A percentile compares a stretch with the other conserved stretches of the same genome.
Evolutionary conservation across 257 asterid genomes (phyloP).

Genomic region (Solanum stenotomum): DNA sequence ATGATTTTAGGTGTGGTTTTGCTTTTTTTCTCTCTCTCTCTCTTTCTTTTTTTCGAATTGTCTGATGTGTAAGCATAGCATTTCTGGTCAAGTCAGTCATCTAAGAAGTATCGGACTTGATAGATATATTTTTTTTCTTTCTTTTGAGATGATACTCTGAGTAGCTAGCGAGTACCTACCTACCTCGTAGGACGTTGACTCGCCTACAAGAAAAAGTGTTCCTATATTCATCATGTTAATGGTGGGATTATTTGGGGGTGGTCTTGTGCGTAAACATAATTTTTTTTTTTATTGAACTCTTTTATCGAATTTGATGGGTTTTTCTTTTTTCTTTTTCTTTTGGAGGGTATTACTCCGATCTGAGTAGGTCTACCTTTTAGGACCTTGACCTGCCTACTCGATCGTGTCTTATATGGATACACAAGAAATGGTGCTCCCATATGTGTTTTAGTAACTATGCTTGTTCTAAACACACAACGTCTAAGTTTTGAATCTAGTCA

Average conservation of each 20-base stretch:
- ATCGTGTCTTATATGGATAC: background rate
- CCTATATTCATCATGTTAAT: background rate
- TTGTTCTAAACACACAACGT: background rate
- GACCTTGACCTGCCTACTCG: background rate
- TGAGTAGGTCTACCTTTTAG: no score
- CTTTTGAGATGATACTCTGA: background rate
- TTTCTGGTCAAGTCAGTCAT: background rate
- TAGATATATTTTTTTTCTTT: background rate
- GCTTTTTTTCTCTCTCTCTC: background rate
- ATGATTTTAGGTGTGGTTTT: constrained; percentile 41
- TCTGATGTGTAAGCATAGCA: background rate
- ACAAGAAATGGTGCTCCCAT: background rate
- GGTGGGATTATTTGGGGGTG: background rate
- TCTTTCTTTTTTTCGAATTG: fast-evolving
- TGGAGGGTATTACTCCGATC: background rate
- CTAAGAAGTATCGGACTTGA: background rate
- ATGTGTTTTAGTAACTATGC: background rate
- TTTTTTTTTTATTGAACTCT: background rate
- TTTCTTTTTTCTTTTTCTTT: background rate
- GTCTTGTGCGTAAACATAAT: background rate
- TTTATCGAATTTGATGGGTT: background rate
- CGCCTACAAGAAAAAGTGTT: background rate
- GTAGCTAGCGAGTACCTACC: background rate
- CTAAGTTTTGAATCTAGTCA: background rate
- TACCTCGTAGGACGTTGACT: background rate